These are phyloP conservation scores for Nissolia schottii DNA, from an alignment of 306 rosid genomes.

Conservation along the genomic window DNA sequence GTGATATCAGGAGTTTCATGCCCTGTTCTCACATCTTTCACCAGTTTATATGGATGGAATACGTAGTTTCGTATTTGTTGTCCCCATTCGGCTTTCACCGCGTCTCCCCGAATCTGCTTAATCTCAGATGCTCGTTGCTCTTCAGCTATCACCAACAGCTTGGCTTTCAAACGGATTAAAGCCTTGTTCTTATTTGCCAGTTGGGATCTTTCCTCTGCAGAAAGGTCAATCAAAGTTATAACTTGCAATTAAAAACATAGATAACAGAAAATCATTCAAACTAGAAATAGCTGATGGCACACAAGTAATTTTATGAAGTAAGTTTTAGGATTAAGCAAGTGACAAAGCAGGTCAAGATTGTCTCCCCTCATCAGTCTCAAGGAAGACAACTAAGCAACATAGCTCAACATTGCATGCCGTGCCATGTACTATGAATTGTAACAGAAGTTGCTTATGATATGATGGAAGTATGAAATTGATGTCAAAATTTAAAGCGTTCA, in stretches of 20 bases:
- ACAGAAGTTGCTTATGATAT: too few species aligned
- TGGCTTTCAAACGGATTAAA: constrained; percentile 81
- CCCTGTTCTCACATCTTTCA: constrained; percentile 90
- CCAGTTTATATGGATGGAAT: constrained; percentile 92
- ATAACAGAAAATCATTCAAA: not conserved
- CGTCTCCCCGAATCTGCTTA: constrained; percentile 91
- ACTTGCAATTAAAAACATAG: not conserved
- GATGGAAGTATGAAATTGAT: too few species aligned
- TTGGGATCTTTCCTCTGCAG: constrained; percentile 95
- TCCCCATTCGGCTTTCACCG: constrained; percentile 97
- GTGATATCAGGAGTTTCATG: constrained; percentile 67
- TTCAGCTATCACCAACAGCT: constrained; percentile 80
- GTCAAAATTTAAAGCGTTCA: too few species aligned
- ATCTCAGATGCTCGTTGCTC: constrained; percentile 91
- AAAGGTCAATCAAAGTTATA: constrained; percentile 2
- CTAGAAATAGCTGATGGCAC: not conserved
- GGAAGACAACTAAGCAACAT: too few species aligned
- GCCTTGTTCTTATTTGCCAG: constrained; percentile 83
- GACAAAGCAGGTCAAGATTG: too few species aligned
- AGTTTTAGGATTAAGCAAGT: too few species aligned
- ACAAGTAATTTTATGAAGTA: too few species aligned
- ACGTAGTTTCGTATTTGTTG: constrained; percentile 95
- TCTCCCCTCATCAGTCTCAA: too few species aligned
- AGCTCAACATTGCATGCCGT: too few species aligned
- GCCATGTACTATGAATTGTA: too few species aligned